Conservation (phyloP, 306 rosid species). For the Glycine latifolia region DNA sequence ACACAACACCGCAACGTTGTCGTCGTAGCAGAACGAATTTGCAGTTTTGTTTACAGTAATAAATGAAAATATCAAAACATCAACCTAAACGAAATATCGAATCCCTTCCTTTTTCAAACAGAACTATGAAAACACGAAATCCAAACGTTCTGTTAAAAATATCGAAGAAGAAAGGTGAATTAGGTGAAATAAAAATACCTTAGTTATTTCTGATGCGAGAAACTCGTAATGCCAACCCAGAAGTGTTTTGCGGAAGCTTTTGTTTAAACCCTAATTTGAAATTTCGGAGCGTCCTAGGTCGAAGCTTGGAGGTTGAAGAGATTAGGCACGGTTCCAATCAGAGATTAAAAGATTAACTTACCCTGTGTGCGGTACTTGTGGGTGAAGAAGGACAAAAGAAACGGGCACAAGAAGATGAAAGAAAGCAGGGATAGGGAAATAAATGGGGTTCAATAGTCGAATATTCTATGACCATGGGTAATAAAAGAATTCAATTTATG, state of each 20-base stretch:
- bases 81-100: neutral
- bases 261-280: slow-evolving; percentile 16
- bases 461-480: neutral
- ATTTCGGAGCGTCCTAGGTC: neutral
- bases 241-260: neutral
- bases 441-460: neutral
- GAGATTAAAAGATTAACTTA: slow-evolving; percentile 19
- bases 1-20: neutral
- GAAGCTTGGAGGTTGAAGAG: neutral
- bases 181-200: slow-evolving; percentile 25
- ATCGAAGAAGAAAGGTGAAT: neutral
- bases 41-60: neutral
- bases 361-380: neutral
- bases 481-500: neutral
- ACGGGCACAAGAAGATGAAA: slow-evolving; percentile 5
- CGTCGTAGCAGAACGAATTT: neutral
- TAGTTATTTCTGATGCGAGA: slow-evolving; percentile 16
- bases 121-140: slow-evolving; percentile 16
- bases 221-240: slow-evolving; percentile 13
- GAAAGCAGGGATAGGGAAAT: slow-evolving; percentile 1
- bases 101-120: neutral
- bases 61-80: neutral
- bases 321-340: neutral
- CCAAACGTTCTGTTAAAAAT: slow-evolving; percentile 7
- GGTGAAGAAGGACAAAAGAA: neutral